Evolutionary conservation across 352 stramenopile genomes (phyloP).

Genomic region (Phytophthora colocasiae): DNA sequence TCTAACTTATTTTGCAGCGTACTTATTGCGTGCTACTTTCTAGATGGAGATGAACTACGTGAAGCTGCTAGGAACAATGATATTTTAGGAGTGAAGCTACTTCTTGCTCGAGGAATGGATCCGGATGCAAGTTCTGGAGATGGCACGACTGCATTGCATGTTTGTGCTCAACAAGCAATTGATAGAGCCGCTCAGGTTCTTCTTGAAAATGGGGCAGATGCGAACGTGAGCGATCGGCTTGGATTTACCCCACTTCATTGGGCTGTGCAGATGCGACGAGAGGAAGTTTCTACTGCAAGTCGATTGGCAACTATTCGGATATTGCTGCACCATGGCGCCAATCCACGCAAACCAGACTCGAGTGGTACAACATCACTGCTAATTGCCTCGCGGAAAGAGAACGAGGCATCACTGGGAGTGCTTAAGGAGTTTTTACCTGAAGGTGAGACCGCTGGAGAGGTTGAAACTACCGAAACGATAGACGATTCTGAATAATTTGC

Average conservation of each 20-base stretch:
- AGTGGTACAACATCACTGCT: slow-evolving; percentile 63
- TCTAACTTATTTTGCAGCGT: not conserved
- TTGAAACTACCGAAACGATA: slow-evolving; percentile 30
- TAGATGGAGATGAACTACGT: slow-evolving; percentile 81
- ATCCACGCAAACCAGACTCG: slow-evolving; percentile 49
- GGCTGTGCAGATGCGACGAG: slow-evolving; percentile 81
- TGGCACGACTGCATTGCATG: slow-evolving; percentile 76
- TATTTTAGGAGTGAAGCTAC: slow-evolving; percentile 56
- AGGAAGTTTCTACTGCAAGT: slow-evolving; percentile 70
- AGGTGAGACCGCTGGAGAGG: slow-evolving; percentile 22
- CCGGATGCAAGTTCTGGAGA: slow-evolving; percentile 61
- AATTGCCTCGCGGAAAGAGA: slow-evolving; percentile 78
- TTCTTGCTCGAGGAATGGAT: slow-evolving; percentile 68
- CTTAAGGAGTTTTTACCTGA: slow-evolving; percentile 60
- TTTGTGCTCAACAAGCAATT: slow-evolving; percentile 82
- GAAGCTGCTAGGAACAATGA: slow-evolving; percentile 83
- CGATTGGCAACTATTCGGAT: slow-evolving; percentile 78
- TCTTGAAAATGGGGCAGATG: slow-evolving; percentile 68
- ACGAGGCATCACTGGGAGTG: slow-evolving; percentile 61
- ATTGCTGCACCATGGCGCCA: slow-evolving; percentile 65
- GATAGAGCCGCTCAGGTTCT: slow-evolving; percentile 60
- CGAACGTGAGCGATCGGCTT: slow-evolving; percentile 64
- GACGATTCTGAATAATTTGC: slow-evolving; percentile 33
- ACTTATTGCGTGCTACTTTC: not conserved
- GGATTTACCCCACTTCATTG: slow-evolving; percentile 84